Percentiles rank a stretch among this genome's conserved stretches.
Evolutionary conservation across 129 eudicot species (phyloP).

Genomic region (Centaurea solstitialis): DNA sequence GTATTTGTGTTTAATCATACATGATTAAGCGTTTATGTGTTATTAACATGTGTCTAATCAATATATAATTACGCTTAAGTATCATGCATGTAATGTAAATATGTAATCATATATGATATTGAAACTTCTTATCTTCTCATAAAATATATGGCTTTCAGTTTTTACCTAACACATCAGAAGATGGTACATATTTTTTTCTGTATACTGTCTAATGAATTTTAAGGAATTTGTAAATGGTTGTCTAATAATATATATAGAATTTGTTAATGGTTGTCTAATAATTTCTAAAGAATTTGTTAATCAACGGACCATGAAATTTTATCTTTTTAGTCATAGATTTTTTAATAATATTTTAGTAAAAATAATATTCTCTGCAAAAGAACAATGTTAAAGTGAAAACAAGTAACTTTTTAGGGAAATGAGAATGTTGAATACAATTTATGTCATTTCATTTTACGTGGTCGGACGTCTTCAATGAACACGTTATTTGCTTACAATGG

Average conservation of each 20-base stretch:
- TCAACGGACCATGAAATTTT: background rate
- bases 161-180: too few species aligned
- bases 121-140: too few species aligned
- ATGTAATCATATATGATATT: too few species aligned
- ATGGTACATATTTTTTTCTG: too few species aligned
- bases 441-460: background rate
- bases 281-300: background rate
- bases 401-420: conserved; percentile 20
- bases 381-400: background rate
- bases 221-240: background rate
- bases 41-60: too few species aligned
- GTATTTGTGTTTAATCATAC: too few species aligned
- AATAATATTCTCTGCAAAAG: background rate
- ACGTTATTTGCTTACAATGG: background rate
- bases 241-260: background rate
- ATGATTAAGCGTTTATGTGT: too few species aligned
- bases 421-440: conserved; percentile 17
- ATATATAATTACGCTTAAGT: too few species aligned
- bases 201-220: background rate
- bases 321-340: background rate
- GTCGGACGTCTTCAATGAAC: background rate
- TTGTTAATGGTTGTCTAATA: background rate
- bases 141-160: too few species aligned
- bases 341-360: background rate
- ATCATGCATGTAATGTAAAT: too few species aligned